Evolutionary conservation across 140 eudicot species (phyloP), one percentile per base, ranked within the genome.

Genomic region (Oenanthe javanica): DNA sequence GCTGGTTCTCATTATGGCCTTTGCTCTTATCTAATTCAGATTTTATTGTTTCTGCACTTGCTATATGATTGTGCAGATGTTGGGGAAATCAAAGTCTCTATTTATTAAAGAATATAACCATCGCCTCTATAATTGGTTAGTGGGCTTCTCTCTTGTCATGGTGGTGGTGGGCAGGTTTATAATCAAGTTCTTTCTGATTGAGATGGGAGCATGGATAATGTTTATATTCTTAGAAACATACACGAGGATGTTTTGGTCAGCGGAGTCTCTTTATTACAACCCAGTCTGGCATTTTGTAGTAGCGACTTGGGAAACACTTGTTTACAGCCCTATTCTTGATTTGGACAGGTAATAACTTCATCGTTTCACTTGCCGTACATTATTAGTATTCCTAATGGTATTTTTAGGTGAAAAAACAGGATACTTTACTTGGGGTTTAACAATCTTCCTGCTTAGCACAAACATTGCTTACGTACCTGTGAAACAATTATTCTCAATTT

Each of bases 241-340:
- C 81, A 92, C 99, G 19, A 87, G 97, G 77, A 89, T 95, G 99
- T 95, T 95, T 82, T 92, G 99, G 99, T 89, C 99, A 52, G 93
- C 99, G 0, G 99, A 95, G 77, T 88, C 97, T 87, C 97, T 95
- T 50, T 95, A 95, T 84, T 95, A 95, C 91, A 95, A 95, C 74
- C 96, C 99, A 2, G 87, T 91, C n/a, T 95, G 99, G 99, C 97
- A 95, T 84, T 87, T 85, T 27, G 89, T 95, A 59, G 97, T 95
- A 2, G 84, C 89, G 7, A 92, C 97, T 75, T 95, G 99, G 99
- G 99, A 95, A 82, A 87, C 99, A 2, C 87, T 95, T 40, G 99
- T 95, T 54, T 95, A 95, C 88, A 95, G 97, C 83, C 99, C 99
- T 23, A 31, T 95, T 77, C 97, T 92, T 82, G 99, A 95, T 85